Percentiles rank a stretch among this genome's conserved stretches.
Evolutionary conservation across 352 stramenopile species (phyloP).

Genomic region (Phytophthora multivora): DNA sequence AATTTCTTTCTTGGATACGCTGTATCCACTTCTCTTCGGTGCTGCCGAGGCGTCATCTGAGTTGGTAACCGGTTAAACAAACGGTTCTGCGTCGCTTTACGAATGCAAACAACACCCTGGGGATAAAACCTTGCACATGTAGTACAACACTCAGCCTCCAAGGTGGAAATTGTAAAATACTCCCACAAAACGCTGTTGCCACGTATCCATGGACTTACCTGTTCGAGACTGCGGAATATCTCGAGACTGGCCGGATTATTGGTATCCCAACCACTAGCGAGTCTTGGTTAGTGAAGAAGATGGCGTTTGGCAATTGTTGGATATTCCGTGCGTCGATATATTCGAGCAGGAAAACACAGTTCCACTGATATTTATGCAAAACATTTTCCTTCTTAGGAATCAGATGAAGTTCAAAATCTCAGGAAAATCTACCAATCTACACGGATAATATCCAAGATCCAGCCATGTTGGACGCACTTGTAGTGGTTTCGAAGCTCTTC

Average conservation of each 20-base stretch:
- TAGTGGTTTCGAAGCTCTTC: conserved; percentile 50
- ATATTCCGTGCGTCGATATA: conserved; percentile 60
- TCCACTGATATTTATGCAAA: background rate
- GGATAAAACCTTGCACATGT: too few species aligned
- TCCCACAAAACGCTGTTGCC: too few species aligned
- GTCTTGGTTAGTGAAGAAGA: too few species aligned
- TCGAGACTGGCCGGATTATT: conserved; percentile 20
- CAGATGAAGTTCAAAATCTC: conserved; percentile 25
- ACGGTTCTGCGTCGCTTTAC: too few species aligned
- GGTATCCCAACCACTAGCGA: conserved; percentile 51
- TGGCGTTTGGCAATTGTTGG: conserved; percentile 62
- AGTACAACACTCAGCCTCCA: too few species aligned
- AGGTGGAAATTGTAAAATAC: too few species aligned
- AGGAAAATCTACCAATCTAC: background rate
- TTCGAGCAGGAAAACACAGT: conserved; percentile 52
- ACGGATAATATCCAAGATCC: conserved; percentile 32
- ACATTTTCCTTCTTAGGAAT: conserved; percentile 49
- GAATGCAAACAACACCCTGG: too few species aligned
- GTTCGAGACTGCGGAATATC: background rate
- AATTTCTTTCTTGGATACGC: too few species aligned
- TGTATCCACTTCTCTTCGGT: too few species aligned
- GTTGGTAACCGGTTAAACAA: too few species aligned
- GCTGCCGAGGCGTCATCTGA: too few species aligned
- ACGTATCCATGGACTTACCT: too few species aligned
- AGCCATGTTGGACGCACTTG: conserved; percentile 60